These are phyloP conservation scores for Sarocladium kiliense DNA, from an alignment of 2,329 filamentous ascomycete species.

Conservation along the genomic window DNA sequence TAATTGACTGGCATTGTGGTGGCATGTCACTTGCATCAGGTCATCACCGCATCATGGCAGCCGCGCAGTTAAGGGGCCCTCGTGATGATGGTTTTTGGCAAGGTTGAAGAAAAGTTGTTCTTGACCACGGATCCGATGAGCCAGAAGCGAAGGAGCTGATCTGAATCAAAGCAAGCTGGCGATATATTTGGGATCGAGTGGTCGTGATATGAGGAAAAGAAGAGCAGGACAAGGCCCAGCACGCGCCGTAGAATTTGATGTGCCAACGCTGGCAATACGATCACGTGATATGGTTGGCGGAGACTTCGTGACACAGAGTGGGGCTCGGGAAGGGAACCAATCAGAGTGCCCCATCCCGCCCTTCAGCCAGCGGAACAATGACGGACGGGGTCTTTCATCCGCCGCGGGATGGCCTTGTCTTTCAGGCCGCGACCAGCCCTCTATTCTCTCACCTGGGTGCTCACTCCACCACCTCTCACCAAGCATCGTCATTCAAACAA, in stretches of 20 bases:
- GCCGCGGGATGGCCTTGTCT: neutral
- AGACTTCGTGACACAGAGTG: neutral
- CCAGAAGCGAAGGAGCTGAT: slow-evolving; percentile 35
- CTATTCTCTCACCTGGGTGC: neutral
- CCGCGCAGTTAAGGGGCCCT: slow-evolving; percentile 54
- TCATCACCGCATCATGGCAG: slow-evolving; percentile 64
- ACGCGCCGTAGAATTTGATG: slow-evolving; percentile 15
- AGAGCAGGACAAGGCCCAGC: slow-evolving; percentile 19
- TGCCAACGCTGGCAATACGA: neutral
- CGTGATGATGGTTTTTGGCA: slow-evolving; percentile 66
- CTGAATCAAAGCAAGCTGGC: slow-evolving; percentile 28
- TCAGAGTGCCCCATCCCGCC: neutral
- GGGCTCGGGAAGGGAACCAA: slow-evolving; percentile 5
- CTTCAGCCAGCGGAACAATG: slow-evolving; percentile 7
- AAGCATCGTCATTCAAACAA: slow-evolving; percentile 3
- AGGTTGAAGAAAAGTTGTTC: slow-evolving; percentile 49
- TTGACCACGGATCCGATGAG: slow-evolving; percentile 53
- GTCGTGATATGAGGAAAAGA: slow-evolving; percentile 37
- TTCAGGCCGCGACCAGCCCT: neutral
- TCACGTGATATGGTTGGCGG: neutral
- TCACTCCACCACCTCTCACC: slow-evolving; percentile 6
- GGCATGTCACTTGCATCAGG: slow-evolving; percentile 58
- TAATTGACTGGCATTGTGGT: neutral
- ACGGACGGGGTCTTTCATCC: neutral
- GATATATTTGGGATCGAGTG: slow-evolving; percentile 30